Base-by-base conservation (phyloP, 805 yeast genomes). In the Starmerella asiatica region DNA sequence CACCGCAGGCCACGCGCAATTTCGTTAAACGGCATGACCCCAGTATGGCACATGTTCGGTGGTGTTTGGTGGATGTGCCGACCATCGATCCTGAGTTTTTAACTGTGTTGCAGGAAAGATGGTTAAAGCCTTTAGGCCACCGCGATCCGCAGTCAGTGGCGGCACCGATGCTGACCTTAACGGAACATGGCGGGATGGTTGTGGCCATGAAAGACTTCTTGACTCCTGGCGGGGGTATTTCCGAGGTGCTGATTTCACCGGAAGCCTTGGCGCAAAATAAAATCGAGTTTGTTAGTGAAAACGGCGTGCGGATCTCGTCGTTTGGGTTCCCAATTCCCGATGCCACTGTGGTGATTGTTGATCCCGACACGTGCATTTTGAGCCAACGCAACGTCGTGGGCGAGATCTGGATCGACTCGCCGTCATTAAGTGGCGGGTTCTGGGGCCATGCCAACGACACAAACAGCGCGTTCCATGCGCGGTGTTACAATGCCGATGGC, bases 331-430 rank as follows among this genome's bases (percentile, higher is more conserved):
- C 98, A 1, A 58, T 91, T 2, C 95, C 96, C 0, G 95, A 88
- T 61, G 88, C 96, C 0, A 82, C 93, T 0, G 57, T 88, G 24
- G 96, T 96, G 0, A 73, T 91, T 21, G 97, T 91, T 0, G 85
- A 93, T 55, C 97, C 97, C 0, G 97, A 91, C 44, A 83, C 88
- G 43, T 70, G 77, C 28, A 64, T 76, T 2, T 62, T 91, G 15
- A 80, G 83, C 4, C 74, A 76, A 2, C 77, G 70, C 35, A 72
- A 81, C 53, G 83, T 79, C 46, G 82, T 91, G 14, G 98, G 98
- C 21, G 99, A 91, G 58, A 77, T 91, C 26, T 91, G 97, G 97
- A 81, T 91, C n/a, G 95, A 86, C 52, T 79, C 93, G 32, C 88
- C 88, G 1, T 80, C 93, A 44, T 61, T 91, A 5, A 77, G 93